A percentile compares a stretch with the other conserved stretches of the same genome.
phyloP scores from a whole-genome alignment of 1,284 basidiomycete genomes.

The Peniophora sp. region DNA sequence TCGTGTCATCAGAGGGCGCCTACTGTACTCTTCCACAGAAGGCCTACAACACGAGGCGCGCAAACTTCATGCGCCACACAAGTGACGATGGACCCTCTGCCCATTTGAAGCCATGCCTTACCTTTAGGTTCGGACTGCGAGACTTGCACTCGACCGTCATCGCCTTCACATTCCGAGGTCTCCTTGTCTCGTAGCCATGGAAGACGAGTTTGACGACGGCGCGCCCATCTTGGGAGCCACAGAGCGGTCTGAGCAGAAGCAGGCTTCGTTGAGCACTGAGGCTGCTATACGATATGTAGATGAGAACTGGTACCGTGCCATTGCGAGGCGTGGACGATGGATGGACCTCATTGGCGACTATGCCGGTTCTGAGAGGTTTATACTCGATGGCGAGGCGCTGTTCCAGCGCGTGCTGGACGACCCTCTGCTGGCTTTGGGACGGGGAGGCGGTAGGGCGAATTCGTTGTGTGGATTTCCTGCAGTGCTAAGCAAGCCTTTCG shows the following conservation, averaged over 20 bases:
- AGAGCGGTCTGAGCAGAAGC: slow-evolving; percentile 3
- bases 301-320: slow-evolving; percentile 27
- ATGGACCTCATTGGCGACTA: slow-evolving; percentile 69
- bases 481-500: not conserved
- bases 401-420: slow-evolving; percentile 51
- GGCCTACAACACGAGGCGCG: no score
- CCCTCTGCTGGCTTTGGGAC: slow-evolving; percentile 45
- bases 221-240: not conserved
- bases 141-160: no score
- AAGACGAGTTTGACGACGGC: not conserved
- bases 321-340: slow-evolving; percentile 37
- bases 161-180: no score
- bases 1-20: no score
- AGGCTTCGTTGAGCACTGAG: slow-evolving; percentile 1
- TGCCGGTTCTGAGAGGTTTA: slow-evolving; percentile 57
- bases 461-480: not conserved
- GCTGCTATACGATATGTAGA: slow-evolving; percentile 24
- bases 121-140: no score
- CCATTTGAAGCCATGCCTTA: no score
- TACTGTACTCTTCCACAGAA: no score
- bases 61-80: no score
- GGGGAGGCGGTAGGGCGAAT: slow-evolving; percentile 26
- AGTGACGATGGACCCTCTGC: no score
- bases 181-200: no score
- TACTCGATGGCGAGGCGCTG: slow-evolving; percentile 66